Conservation (phyloP, 2,329 filamentous ascomycete genomes). For the Thelonectria blattea region DNA sequence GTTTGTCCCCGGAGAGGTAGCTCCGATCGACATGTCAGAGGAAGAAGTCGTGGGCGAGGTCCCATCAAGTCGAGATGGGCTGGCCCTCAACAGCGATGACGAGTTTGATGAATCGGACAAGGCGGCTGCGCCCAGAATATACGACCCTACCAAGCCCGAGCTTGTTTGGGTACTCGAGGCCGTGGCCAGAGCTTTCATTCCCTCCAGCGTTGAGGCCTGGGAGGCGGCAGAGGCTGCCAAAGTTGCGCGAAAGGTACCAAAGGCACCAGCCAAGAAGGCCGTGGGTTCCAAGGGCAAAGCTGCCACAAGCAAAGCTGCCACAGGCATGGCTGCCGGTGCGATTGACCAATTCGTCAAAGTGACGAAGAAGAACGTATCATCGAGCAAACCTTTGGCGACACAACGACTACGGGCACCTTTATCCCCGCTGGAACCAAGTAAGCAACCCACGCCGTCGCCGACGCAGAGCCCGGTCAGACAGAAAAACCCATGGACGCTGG, state of each 20-base stretch:
- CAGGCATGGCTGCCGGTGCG: conserved; percentile 37
- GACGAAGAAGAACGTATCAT: conserved; percentile 42
- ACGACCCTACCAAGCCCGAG: conserved; percentile 26
- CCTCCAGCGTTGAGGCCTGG: conserved; percentile 38
- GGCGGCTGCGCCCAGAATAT: conserved; percentile 28
- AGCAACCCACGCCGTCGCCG: conserved; percentile 41
- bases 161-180: conserved; percentile 48
- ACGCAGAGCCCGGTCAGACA: conserved; percentile 31
- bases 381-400: conserved; percentile 15
- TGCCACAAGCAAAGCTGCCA: conserved; percentile 27
- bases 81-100: conserved; percentile 71
- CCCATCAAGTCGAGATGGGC: conserved; percentile 55
- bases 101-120: conserved; percentile 57
- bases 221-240: conserved; percentile 37
- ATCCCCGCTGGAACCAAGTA: conserved; percentile 42
- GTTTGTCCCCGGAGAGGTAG: conserved; percentile 76
- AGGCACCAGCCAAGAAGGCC: conserved; percentile 31
- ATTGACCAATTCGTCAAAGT: conserved; percentile 51
- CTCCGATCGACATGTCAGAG: conserved; percentile 75
- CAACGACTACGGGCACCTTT: conserved; percentile 34
- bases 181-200: conserved; percentile 37
- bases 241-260: conserved; percentile 34
- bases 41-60: conserved; percentile 74
- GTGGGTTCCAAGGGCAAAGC: conserved; percentile 27
- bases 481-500: conserved; percentile 46